Percentiles rank a stretch among this genome's conserved stretches.
Evolutionary conservation across 768 basidiomycete genomes (phyloP).

Genomic region (Mrakia gelida): DNA sequence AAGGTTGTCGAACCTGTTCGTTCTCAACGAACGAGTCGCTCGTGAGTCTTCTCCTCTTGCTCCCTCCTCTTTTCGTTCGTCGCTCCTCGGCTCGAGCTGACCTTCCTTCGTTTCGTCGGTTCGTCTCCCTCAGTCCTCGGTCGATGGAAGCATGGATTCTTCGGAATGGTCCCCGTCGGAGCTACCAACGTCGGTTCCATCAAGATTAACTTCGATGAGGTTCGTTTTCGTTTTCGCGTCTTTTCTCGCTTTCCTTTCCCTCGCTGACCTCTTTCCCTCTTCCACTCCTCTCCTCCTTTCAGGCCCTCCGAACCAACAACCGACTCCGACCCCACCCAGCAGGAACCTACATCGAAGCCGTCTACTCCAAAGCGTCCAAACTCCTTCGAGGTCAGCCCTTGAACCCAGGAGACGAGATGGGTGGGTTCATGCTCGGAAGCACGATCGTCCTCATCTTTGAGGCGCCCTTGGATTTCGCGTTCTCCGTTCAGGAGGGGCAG

Average conservation of each 20-base stretch:
- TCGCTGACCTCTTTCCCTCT: too few relatives aligned
- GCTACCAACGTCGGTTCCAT: conserved; percentile 98
- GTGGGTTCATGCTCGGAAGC: conserved; percentile 90
- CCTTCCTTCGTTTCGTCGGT: background rate
- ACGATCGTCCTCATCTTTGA: conserved; percentile 97
- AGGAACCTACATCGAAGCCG: conserved; percentile 88
- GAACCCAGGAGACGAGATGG: conserved; percentile 87
- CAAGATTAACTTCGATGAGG: conserved; percentile 89
- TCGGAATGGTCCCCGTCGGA: conserved; percentile 94
- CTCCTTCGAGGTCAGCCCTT: conserved; percentile 85
- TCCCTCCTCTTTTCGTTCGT: background rate
- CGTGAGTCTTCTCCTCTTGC: conserved; percentile 39
- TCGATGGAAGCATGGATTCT: conserved; percentile 92
- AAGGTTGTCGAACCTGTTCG: conserved; percentile 84
- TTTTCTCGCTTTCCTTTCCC: conserved; percentile 2
- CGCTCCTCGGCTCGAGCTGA: background rate
- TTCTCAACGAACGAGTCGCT: conserved; percentile 96
- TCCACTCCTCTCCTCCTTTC: background rate
- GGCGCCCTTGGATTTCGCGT: conserved; percentile 78
- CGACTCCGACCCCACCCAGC: conserved; percentile 58
- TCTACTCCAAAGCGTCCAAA: conserved; percentile 77
- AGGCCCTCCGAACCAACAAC: conserved; percentile 86
- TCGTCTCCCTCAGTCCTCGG: conserved; percentile 59
- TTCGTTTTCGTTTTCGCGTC: conserved; percentile 44
- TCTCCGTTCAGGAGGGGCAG: conserved; percentile 68